Evolutionary conservation across 2,329 filamentous ascomycete genomes (phyloP), one percentile per base, ranked within the genome.

Genomic region (Colletotrichum cordylinicola): DNA sequence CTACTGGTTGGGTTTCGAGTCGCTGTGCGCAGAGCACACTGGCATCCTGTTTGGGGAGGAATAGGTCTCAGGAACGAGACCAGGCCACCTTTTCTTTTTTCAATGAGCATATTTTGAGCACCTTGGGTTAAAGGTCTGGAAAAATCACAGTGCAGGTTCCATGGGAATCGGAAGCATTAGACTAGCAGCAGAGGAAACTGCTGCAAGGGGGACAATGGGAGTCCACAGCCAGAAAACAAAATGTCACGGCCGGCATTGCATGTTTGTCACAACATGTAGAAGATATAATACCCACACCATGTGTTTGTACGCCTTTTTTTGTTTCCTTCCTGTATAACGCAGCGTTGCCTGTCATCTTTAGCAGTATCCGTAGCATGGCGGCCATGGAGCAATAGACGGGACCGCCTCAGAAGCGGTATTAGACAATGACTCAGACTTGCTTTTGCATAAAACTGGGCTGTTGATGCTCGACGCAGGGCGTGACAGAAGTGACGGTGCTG

Each of bases 1-100:
- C 10, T 69, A 64, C 37, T 78, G 77, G 77, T 21, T 78, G 16
- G 70, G 61, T 15, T 78, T 78, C n/a, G 77, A 76, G 7, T 39
- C 48, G 61, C 69, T 78, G 5, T 78, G 77, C 64, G 68, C 70
- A 9, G 69, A 77, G 69, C 71, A 76, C 48, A 37, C 66, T 24
- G 55, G 48, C 13, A 69, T 75, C n/a, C 10, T 78, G 27, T 78
- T 78, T 52, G 76, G 74, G 10, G 74, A 76, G 43, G 71, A 75
- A 21, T 75, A 48, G 58, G 24, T 52, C 67, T 48, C 24, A 12
- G 27, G 27, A 18, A 58, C 21, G 60, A 67, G 27, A 8, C 58
- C 10, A 2, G n/a, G n/a, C n/a, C 31, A 15, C 24, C 21, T 67
- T 64, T 24, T 33, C 39, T 67, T 68, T 8, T 35, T 37, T 64